Percentiles rank a stretch among this genome's conserved stretches.
These are phyloP conservation scores for Rhytidiadelphus loreus DNA, from an alignment of 225 moss, liverwort and hornwort genomes.

Conservation along the genomic window DNA sequence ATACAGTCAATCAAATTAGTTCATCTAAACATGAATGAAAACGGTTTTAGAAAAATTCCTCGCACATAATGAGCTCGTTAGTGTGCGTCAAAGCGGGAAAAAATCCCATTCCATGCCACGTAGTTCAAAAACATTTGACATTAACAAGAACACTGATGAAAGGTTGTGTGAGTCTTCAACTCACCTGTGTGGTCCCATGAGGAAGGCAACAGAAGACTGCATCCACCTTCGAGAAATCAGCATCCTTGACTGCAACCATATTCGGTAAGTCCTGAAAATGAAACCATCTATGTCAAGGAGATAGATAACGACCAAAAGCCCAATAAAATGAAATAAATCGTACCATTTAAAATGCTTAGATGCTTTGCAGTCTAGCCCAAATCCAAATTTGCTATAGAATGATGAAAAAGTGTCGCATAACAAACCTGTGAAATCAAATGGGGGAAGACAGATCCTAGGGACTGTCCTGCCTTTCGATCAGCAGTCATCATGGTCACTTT, in stretches of 20 bases:
- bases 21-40: not conserved
- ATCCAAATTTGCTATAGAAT: not conserved
- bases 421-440: constrained; percentile 66
- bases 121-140: not conserved
- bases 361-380: not conserved
- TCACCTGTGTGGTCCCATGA: constrained; percentile 86
- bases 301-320: not conserved
- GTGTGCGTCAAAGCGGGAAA: not conserved
- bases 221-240: constrained; percentile 83
- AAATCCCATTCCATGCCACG: not conserved
- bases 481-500: constrained; percentile 84
- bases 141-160: not conserved
- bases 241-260: constrained; percentile 88
- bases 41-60: not conserved
- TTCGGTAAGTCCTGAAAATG: constrained; percentile 56
- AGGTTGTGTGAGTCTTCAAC: not conserved
- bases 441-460: constrained; percentile 72
- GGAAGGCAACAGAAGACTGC: constrained; percentile 90
- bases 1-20: not conserved
- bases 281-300: not conserved
- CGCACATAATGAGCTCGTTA: not conserved
- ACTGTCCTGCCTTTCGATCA: constrained; percentile 88
- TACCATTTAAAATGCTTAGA: not conserved
- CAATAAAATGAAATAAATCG: not conserved
- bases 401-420: not conserved